Conservation (phyloP, 441 rosid genomes). For the Cnidoscolus chayamansa region DNA sequence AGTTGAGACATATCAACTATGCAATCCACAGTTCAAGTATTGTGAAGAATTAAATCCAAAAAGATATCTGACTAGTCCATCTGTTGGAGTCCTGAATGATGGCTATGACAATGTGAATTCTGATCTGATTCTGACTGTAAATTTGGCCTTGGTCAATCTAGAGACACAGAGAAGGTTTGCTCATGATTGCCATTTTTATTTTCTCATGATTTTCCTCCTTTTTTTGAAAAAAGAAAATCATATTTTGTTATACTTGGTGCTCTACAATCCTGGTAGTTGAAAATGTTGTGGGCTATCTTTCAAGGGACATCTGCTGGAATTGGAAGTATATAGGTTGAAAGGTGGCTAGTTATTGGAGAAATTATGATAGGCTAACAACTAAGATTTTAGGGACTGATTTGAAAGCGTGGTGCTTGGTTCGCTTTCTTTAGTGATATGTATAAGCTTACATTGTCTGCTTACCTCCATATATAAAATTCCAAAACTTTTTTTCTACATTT, state of each 20-base stretch:
- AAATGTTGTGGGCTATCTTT: background rate
- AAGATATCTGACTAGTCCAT: conserved; percentile 94
- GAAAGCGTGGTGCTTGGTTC: background rate
- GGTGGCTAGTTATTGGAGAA: background rate
- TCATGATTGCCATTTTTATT: conserved; percentile 9
- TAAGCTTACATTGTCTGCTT: no score
- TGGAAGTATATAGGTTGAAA: background rate
- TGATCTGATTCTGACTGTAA: conserved; percentile 88
- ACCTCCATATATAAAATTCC: no score
- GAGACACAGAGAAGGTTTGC: conserved; percentile 80
- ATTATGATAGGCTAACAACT: background rate
- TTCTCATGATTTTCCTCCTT: background rate
- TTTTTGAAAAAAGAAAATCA: background rate
- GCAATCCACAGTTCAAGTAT: conserved; percentile 90
- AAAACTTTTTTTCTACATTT: no score
- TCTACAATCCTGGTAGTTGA: background rate
- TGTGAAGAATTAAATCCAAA: conserved; percentile 93
- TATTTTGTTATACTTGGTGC: background rate
- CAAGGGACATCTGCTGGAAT: background rate
- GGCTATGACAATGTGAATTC: conserved; percentile 96
- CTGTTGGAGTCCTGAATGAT: conserved; percentile 89
- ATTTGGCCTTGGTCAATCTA: conserved; percentile 64
- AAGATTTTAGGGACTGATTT: conserved; percentile 4
- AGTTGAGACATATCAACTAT: conserved; percentile 81
- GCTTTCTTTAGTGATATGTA: no score